phyloP scores from a whole-genome alignment of 305 asterid species.

The Plantago coronopus region DNA sequence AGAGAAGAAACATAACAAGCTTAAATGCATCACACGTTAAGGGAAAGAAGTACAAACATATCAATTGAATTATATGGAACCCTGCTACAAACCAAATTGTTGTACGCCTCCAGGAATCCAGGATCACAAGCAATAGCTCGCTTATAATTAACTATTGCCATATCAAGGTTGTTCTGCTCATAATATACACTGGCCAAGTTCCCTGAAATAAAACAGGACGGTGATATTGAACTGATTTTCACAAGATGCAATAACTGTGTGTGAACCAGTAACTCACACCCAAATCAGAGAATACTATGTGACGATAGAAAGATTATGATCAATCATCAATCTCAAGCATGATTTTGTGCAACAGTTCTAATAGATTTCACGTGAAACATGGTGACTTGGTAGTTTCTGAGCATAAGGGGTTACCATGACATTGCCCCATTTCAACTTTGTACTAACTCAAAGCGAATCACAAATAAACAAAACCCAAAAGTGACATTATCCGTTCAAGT shows the following conservation, averaged over 20 bases:
- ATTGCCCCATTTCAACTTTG: not conserved
- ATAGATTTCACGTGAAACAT: too few relatives aligned
- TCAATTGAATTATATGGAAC: constrained; percentile 12
- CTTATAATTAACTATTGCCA: constrained; percentile 87
- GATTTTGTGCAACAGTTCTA: too few relatives aligned
- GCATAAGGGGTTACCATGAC: not conserved
- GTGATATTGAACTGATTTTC: constrained; percentile 4
- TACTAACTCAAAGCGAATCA: not conserved
- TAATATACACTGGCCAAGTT: constrained; percentile 89
- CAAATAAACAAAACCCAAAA: too few relatives aligned
- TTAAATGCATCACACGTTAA: constrained; percentile 7
- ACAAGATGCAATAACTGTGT: constrained; percentile 1
- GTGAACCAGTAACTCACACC: not conserved
- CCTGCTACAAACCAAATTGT: constrained; percentile 62
- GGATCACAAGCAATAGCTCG: constrained; percentile 91
- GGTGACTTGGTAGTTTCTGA: not conserved
- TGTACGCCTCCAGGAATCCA: constrained; percentile 93
- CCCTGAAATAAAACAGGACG: constrained; percentile 49
- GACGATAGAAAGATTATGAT: constrained; percentile 13
- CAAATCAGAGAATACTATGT: constrained; percentile 1
- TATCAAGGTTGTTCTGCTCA: constrained; percentile 90
- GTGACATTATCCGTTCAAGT: not conserved
- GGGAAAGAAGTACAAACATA: not conserved
- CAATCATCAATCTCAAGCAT: not conserved
- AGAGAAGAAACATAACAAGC: constrained; percentile 18